Evolutionary conservation across 176 grass and related monocot species (phyloP).

Genomic region (Poa annua): DNA sequence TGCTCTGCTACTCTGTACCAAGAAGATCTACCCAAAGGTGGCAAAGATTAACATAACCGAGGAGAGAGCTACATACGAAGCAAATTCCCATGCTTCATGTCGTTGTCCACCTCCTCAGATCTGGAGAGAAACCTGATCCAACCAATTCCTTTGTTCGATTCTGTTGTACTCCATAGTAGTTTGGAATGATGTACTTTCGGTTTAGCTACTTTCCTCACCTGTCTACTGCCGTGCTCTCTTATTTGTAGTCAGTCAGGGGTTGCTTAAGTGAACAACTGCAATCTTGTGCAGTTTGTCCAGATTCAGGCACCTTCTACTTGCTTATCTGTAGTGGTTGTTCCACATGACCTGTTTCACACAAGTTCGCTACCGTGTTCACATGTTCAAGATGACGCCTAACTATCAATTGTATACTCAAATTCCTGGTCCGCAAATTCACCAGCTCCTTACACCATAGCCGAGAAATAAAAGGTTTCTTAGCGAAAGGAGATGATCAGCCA

Average conservation of each 20-base stretch:
- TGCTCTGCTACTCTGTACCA: neutral
- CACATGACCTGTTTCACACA: neutral
- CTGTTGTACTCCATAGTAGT: neutral
- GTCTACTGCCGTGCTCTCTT: neutral
- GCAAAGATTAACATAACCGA: conserved; percentile 19
- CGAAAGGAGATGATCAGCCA: neutral
- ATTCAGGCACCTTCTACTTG: neutral
- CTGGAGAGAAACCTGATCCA: neutral
- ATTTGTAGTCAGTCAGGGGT: neutral
- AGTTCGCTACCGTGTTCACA: too few relatives aligned
- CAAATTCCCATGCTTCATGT: neutral
- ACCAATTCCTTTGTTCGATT: conserved; percentile 11
- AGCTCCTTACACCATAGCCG: too few relatives aligned
- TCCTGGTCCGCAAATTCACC: neutral
- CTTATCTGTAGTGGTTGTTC: neutral
- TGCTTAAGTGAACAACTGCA: neutral
- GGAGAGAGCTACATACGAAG: neutral
- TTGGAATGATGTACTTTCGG: conserved; percentile 1
- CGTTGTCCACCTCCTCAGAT: neutral
- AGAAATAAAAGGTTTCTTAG: neutral
- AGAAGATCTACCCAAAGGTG: neutral
- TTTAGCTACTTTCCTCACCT: neutral
- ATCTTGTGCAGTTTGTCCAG: neutral
- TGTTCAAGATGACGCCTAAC: neutral
- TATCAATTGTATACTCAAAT: neutral